A percentile compares a stretch with the other conserved stretches of the same genome.
phyloP scores from a whole-genome alignment of 768 basidiomycete genomes.

The Tylopilus felleus region DNA sequence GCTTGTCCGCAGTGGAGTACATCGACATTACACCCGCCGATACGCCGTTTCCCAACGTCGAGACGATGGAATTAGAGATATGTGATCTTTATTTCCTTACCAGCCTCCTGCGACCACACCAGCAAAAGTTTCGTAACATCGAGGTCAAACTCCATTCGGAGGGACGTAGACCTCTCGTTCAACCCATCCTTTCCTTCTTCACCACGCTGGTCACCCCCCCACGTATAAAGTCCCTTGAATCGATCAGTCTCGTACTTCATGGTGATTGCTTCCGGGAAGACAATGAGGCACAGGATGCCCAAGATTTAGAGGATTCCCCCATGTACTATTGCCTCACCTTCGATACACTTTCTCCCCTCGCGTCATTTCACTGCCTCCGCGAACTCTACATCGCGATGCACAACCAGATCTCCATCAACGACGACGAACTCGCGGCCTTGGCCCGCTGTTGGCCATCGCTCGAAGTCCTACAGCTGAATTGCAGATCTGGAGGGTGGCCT shows the following conservation, averaged over 20 bases:
- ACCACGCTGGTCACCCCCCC: not conserved
- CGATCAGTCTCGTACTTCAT: not conserved
- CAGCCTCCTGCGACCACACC: not conserved
- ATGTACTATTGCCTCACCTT: not conserved
- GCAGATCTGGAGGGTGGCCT: not conserved
- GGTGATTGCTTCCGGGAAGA: not conserved
- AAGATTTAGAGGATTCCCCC: not conserved
- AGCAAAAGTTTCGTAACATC: not conserved
- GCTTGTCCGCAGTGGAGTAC: not conserved
- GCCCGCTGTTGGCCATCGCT: not conserved
- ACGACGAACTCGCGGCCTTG: not conserved
- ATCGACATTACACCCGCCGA: not conserved
- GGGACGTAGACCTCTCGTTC: not conserved
- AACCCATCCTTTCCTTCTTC: not conserved
- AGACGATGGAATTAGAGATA: not conserved
- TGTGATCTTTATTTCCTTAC: not conserved
- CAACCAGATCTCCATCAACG: not conserved
- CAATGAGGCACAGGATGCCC: no score
- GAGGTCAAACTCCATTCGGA: not conserved
- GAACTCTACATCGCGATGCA: not conserved
- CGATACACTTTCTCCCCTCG: not conserved
- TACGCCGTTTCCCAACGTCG: not conserved
- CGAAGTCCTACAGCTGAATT: not conserved
- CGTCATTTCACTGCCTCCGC: not conserved
- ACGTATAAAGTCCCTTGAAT: not conserved